phyloP scores from a whole-genome alignment of 1,284 basidiomycete genomes.

The Mycena sp. region DNA sequence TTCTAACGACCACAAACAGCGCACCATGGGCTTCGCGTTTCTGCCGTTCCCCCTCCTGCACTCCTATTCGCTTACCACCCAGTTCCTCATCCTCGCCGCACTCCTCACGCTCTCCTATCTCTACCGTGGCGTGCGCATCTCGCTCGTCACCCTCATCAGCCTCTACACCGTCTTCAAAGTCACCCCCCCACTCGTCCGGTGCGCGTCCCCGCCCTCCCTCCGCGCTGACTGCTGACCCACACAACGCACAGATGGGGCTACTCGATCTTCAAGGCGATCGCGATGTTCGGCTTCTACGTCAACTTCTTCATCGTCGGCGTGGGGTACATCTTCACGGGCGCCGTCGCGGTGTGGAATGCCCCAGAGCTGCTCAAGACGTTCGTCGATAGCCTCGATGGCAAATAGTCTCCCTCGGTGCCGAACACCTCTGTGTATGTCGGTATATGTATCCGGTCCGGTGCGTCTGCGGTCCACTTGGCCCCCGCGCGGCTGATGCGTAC shows the following conservation, averaged over 20 bases:
- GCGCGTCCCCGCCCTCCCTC: constrained; percentile 15
- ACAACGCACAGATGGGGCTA: constrained; percentile 32
- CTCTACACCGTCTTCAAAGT: constrained; percentile 8
- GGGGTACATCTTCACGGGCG: constrained; percentile 30
- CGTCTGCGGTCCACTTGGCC: no score
- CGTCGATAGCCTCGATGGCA: constrained; percentile 5
- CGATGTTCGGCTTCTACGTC: constrained; percentile 48
- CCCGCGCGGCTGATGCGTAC: no score
- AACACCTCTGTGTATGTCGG: no score
- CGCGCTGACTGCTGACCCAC: no score
- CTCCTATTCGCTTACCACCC: constrained; percentile 38
- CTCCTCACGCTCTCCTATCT: constrained; percentile 50
- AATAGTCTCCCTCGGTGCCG: no score
- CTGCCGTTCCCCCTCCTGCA: constrained; percentile 27
- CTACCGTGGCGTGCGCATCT: constrained; percentile 36
- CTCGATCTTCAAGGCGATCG: constrained; percentile 43
- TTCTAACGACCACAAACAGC: no score
- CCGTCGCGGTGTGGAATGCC: constrained; percentile 13
- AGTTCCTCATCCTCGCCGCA: constrained; percentile 37
- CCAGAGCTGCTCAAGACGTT: constrained; percentile 17
- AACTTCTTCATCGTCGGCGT: constrained; percentile 44
- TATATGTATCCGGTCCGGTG: no score
- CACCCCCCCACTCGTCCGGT: constrained; percentile 15
- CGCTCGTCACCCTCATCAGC: constrained; percentile 33
- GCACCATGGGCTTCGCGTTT: constrained; percentile 28